Evolutionary conservation across 108 stramenopile species (phyloP).

Genomic region (Fragilaria crotonensis): DNA sequence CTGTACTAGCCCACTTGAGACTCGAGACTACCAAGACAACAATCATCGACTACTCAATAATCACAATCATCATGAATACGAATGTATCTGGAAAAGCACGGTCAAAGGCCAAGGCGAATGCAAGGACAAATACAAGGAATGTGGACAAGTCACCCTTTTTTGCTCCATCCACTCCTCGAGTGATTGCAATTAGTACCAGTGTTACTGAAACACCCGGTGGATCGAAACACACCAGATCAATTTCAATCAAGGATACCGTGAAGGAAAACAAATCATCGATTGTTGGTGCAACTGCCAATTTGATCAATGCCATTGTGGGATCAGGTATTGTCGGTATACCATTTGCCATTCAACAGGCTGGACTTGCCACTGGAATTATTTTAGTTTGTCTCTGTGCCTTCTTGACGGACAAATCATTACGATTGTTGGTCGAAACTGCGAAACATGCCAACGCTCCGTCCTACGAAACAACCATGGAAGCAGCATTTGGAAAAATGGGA

Average conservation of each 20-base stretch:
- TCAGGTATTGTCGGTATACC: slow-evolving; percentile 85
- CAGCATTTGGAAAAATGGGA: slow-evolving; percentile 61
- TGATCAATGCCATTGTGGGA: slow-evolving; percentile 83
- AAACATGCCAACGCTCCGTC: slow-evolving; percentile 66
- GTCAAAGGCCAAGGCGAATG: no score
- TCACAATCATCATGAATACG: no score
- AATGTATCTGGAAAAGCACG: no score
- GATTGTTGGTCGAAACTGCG: slow-evolving; percentile 64
- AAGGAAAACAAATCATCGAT: slow-evolving; percentile 61
- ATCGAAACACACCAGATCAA: slow-evolving; percentile 10
- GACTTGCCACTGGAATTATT: slow-evolving; percentile 61
- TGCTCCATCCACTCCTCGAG: slow-evolving; percentile 32
- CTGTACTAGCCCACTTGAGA: no score
- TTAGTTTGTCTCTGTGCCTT: slow-evolving; percentile 47
- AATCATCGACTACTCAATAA: no score
- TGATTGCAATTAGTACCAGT: slow-evolving; percentile 13
- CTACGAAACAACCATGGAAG: slow-evolving; percentile 76
- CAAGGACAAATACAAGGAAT: background rate
- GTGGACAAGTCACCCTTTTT: slow-evolving; percentile 31
- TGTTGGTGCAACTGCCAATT: slow-evolving; percentile 63
- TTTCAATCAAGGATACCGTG: slow-evolving; percentile 3
- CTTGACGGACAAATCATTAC: slow-evolving; percentile 64
- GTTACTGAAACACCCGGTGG: slow-evolving; percentile 38
- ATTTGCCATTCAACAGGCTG: slow-evolving; percentile 72
- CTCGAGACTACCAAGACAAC: no score